These are phyloP conservation scores for Botrytis paeoniae DNA, from an alignment of 2,329 filamentous ascomycete genomes.

Conservation along the genomic window DNA sequence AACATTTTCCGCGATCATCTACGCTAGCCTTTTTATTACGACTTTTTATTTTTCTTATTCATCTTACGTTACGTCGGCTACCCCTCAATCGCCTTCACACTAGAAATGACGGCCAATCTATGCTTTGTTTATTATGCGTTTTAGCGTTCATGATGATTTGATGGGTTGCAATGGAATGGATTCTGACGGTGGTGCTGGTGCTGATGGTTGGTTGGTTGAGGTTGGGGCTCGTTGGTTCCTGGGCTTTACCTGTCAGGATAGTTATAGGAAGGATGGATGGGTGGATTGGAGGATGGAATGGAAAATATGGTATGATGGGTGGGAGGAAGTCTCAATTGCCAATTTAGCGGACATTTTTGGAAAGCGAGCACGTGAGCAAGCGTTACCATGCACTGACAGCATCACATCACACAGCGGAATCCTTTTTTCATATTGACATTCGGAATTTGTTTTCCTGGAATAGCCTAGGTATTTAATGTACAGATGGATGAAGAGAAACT, in stretches of 20 bases:
- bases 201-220: not conserved
- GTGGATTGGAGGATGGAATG: not conserved
- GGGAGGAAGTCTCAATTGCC: not conserved
- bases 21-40: not conserved
- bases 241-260: constrained; percentile 1
- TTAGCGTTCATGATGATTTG: constrained; percentile 13
- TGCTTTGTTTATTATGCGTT: constrained; percentile 8
- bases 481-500: constrained; percentile 1
- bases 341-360: not conserved
- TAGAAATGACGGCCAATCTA: not conserved
- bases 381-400: not conserved
- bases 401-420: not conserved
- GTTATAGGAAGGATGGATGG: not conserved
- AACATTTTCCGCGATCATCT: not conserved
- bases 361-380: not conserved
- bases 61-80: not conserved
- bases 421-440: not conserved
- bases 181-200: constrained; percentile 2
- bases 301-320: not conserved
- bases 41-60: not conserved
- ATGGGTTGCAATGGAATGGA: not conserved
- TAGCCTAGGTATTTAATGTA: constrained; percentile 14
- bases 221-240: constrained; percentile 13
- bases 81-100: not conserved
- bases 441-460: constrained; percentile 7